Evolutionary conservation across 805 yeast species (phyloP), one percentile per base, ranked within the genome.

Genomic region (Saccharomycopsis sp.): DNA sequence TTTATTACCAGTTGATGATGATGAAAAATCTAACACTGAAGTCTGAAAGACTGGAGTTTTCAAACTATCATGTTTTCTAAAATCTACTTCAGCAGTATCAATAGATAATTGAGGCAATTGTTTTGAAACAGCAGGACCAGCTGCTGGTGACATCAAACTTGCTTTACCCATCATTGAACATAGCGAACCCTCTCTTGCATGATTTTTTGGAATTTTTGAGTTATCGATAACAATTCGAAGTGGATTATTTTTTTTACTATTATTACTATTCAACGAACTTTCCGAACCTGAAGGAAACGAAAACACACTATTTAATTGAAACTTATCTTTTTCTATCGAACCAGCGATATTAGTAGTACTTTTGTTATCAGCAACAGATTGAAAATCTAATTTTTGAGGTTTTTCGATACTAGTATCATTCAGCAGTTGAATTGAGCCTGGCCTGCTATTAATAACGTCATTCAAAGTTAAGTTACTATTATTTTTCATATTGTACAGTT

Each of bases 41-140:
- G 52, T 49, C 22, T 35, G 44, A 29, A 49, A 49, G n/a, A 45
- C 41, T 4, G 52, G 50, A 23, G 51, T 48, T 14, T 41, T 44
- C 13, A 46, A 24, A 17, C 14, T 37, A 29, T 41, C 33, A 33
- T 41, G 40, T 13, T 24, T 37, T 16, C 40, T 28, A 22, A 38
- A 45, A 22, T 38, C 48, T 20, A 21, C 34, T 11, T 45, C 27
- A 22, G 40, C 36, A 28, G 36, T 38, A 19, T 17, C 33, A 27
- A 22, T 17, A 26, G n/a, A 27, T 7, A 44, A 21, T 19, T 29
- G 20, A n/a, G 43, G 33, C 26, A 21, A 22, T 26, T 47, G 42
- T 22, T 43, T 21, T 14, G 24, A 5, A n/a, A n/a, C n/a, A 8
- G 37, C 38, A 6, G 43, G 23, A 2, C 44, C 43, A 13, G 35